phyloP scores from a whole-genome alignment of 805 yeast genomes.

The Sugiyamaella floridensis region DNA sequence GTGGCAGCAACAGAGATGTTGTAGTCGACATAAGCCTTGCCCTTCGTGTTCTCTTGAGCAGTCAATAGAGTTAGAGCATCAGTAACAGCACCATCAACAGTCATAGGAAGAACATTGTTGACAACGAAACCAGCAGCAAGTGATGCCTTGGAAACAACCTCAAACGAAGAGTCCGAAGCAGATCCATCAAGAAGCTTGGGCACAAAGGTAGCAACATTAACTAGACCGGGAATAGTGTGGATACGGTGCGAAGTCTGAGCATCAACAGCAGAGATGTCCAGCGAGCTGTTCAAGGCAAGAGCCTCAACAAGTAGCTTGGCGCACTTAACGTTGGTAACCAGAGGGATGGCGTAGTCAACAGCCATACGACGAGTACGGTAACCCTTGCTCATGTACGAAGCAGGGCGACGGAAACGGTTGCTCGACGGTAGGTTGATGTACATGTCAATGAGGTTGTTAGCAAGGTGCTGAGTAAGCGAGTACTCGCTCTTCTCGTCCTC shows the following conservation, averaged over 20 bases:
- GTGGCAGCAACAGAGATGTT: conserved; percentile 80
- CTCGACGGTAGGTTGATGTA: conserved; percentile 96
- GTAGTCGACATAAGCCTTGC: conserved; percentile 67
- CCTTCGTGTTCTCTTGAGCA: conserved; percentile 50
- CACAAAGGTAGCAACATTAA: conserved; percentile 72
- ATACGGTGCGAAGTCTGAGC: conserved; percentile 87
- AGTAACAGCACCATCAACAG: conserved; percentile 54
- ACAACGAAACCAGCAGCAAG: conserved; percentile 85
- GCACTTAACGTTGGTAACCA: conserved; percentile 94
- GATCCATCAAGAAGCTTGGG: conserved; percentile 49
- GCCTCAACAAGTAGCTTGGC: conserved; percentile 96
- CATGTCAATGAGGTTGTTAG: conserved; percentile 91
- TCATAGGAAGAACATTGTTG: conserved; percentile 70
- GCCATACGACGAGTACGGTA: conserved; percentile 99
- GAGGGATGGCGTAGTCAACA: conserved; percentile 95
- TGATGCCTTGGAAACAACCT: conserved; percentile 60
- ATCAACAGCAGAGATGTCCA: conserved; percentile 71
- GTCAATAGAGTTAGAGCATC: conserved; percentile 60
- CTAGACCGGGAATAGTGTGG: conserved; percentile 75
- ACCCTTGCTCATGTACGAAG: conserved; percentile 95
- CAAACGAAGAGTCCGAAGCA: conserved; percentile 48
- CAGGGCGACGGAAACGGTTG: conserved; percentile 97
- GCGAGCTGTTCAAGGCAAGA: conserved; percentile 48
- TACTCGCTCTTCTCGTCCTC: conserved; percentile 80
- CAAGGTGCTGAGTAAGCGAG: conserved; percentile 92